Evolutionary conservation across 805 yeast genomes (phyloP), one percentile per base, ranked within the genome.

Genomic region (Zygosaccharomyces pseudorouxii): DNA sequence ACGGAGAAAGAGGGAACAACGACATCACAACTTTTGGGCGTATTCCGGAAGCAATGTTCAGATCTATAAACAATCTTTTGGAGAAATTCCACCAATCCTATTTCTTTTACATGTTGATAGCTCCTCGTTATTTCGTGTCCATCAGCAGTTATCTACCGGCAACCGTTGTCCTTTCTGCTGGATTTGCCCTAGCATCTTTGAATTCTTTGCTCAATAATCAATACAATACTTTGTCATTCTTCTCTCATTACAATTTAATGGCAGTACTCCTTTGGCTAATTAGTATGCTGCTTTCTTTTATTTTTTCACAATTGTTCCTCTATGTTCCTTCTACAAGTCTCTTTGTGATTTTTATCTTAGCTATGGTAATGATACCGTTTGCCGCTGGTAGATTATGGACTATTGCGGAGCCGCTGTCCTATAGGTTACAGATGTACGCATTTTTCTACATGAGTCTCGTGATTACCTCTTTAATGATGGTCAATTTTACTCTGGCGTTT

Each of bases 21-120:
- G 98, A 93, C 68, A 82, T 92, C 49, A 92, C 98, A 1, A 89
- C 93, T 22, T 84, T 86, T 64, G 99, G 98, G 4, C 79, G 98
- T 63, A 76, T 92, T 3, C 78, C 89, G 16, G 99, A 93, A 68
- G 88, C 95, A 2, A 72, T 85, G 7, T 82, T 90, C 62, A 78
- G 99, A 52, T 82, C 96, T 0, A 86, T 93, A 31, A 93, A 93
- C 70, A 93, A 93, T 64, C 74, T 93, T 56, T 72, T 92, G 33
- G 99, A 93, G 65, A 95, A 92, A 64, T 92, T 92, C 68, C 99
- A 93, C 68, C 99, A 93, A 68, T 88, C 97, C 1, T 93, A 89
- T 61, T 93, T 93, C 73, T 93, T 90, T 63, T 93, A 92, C 69
- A 74, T 92, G 55, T 65, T 93, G 69, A 67, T 93, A 43, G 79